Conservation (phyloP, 1,139 yeast genomes). For the Pichia terricola region DNA sequence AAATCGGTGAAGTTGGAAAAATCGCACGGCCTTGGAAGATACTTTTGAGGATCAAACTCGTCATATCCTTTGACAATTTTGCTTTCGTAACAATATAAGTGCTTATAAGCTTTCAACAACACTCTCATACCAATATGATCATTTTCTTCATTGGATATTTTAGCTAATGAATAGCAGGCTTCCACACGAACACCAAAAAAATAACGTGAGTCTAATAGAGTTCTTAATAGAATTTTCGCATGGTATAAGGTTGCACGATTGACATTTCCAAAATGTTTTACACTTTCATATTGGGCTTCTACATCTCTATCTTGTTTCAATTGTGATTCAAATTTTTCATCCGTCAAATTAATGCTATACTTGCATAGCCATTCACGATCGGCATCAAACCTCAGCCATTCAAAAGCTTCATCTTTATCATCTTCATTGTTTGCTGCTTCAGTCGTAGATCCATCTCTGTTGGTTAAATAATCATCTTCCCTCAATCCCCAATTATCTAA, state of each 20-base stretch:
- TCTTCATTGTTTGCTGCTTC: conserved; percentile 29
- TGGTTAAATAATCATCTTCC: conserved; percentile 42
- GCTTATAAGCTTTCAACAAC: conserved; percentile 59
- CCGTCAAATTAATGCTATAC: conserved; percentile 78
- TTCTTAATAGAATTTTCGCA: conserved; percentile 71
- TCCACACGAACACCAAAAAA: conserved; percentile 83
- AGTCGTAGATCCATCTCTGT: conserved; percentile 35
- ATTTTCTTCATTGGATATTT: conserved; percentile 51
- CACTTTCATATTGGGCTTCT: conserved; percentile 87
- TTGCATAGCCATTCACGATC: conserved; percentile 96
- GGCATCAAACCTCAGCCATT: conserved; percentile 94
- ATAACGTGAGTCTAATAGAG: conserved; percentile 76
- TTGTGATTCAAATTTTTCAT: conserved; percentile 91
- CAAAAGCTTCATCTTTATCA: conserved; percentile 62
- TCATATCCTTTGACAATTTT: conserved; percentile 15
- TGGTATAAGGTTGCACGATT: conserved; percentile 49
- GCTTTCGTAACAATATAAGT: conserved; percentile 54
- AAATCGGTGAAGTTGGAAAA: conserved; percentile 61
- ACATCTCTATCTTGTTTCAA: conserved; percentile 92
- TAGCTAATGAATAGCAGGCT: conserved; percentile 74
- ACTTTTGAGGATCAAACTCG: conserved; percentile 28
- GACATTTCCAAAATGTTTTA: conserved; percentile 54
- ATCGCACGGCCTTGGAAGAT: conserved; percentile 70
- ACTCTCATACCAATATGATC: conserved; percentile 67
- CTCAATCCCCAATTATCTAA: conserved; percentile 62